Conservation (phyloP, 305 asterid species). For the Stenogyne calaminthoides region DNA sequence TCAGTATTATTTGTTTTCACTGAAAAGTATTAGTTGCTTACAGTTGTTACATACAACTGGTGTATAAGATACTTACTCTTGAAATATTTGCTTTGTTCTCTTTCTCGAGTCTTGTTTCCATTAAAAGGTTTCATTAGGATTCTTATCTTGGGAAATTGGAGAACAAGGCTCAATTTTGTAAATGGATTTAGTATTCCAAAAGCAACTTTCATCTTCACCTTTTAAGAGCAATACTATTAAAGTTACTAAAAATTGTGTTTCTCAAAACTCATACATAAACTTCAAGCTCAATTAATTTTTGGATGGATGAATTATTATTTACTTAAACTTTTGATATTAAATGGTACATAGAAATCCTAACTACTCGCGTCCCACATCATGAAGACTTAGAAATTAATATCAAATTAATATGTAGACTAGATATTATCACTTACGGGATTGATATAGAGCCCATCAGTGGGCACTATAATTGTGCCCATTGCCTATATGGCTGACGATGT, state of each 20-base stretch:
- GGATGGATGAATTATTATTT: neutral
- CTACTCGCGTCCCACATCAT: neutral
- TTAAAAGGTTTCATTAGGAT: neutral
- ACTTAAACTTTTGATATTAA: neutral
- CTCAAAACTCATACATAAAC: neutral
- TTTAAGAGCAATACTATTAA: neutral
- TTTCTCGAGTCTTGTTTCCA: no score
- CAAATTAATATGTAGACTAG: neutral
- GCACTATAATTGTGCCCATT: no score
- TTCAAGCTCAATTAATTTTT: neutral
- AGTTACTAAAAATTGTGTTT: neutral
- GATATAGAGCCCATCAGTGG: no score
- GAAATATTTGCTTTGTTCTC: no score
- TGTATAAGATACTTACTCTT: no score
- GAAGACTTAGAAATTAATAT: neutral
- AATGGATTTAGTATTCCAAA: no score
- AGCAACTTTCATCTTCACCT: neutral
- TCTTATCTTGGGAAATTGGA: neutral
- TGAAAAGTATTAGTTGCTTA: no score
- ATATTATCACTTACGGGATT: no score
- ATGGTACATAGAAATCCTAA: neutral
- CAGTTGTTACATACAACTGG: no score
- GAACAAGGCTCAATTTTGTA: neutral
- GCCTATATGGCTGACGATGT: no score
- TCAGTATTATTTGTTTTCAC: no score